A percentile compares a stretch with the other conserved stretches of the same genome.
phyloP scores from a whole-genome alignment of 176 grass and related monocot species.

The Carex cristatella region DNA sequence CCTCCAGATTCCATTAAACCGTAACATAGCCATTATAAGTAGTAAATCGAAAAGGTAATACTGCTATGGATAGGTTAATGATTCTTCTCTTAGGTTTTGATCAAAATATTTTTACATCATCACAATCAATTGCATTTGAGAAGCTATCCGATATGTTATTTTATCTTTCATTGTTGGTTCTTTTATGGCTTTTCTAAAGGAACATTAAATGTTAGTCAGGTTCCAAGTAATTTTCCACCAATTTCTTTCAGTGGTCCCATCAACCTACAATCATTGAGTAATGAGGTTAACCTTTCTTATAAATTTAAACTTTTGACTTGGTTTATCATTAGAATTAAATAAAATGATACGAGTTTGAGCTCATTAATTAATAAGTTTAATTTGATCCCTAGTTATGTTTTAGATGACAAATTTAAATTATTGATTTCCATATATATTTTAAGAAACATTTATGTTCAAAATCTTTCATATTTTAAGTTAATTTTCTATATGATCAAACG shows the following conservation, averaged over 20 bases:
- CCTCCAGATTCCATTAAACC: too few relatives aligned
- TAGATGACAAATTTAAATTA: neutral
- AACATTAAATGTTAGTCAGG: slow-evolving; percentile 6
- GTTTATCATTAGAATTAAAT: neutral
- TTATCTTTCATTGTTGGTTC: neutral
- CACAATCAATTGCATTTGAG: neutral
- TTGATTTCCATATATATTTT: neutral
- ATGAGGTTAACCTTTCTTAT: neutral
- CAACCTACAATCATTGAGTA: slow-evolving; percentile 20
- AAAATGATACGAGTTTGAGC: neutral
- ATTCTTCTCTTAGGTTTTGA: neutral
- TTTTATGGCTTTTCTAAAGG: neutral
- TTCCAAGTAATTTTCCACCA: slow-evolving; percentile 5
- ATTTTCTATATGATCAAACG: neutral
- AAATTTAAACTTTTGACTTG: neutral
- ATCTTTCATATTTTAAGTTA: neutral
- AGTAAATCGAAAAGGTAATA: neutral
- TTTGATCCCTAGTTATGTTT: neutral
- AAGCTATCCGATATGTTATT: neutral
- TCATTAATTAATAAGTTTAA: neutral
- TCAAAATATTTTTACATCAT: neutral
- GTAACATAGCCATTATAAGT: neutral
- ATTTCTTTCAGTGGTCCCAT: slow-evolving; percentile 26
- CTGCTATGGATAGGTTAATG: neutral
- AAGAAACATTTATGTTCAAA: neutral